These are phyloP conservation scores for Capniomyces stellatus DNA, from an alignment of 371 early-diverging fungal genomes.

Conservation along the genomic window DNA sequence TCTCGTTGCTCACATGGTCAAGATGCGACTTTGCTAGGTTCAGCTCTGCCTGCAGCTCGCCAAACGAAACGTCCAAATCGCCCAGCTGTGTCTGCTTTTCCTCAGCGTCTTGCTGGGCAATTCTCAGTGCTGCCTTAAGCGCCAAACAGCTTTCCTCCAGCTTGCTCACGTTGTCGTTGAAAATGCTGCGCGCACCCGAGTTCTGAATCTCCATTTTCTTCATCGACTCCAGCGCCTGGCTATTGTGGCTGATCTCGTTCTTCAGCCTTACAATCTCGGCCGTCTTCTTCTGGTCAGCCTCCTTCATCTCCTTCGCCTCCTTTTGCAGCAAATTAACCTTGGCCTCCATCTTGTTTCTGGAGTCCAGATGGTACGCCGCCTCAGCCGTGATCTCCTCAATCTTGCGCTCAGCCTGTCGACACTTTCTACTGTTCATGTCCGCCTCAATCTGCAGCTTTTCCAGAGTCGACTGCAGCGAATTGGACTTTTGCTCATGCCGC, in stretches of 20 bases:
- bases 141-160: constrained; percentile 62
- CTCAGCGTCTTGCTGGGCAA: constrained; percentile 56
- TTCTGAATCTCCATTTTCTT: constrained; percentile 10
- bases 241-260: constrained; percentile 17
- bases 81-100: constrained; percentile 45
- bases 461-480: constrained; percentile 39
- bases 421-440: constrained; percentile 35
- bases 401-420: constrained; percentile 43
- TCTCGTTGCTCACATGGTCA: neutral
- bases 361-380: constrained; percentile 27
- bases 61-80: constrained; percentile 36
- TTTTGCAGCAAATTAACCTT: constrained; percentile 42
- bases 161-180: constrained; percentile 46
- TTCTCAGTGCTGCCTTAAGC: constrained; percentile 43
- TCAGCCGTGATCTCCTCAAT: constrained; percentile 42
- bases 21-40: constrained; percentile 13
- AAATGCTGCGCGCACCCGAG: constrained; percentile 31
- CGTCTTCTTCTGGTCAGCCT: constrained; percentile 31
- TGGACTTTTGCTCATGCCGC: constrained; percentile 60
- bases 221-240: constrained; percentile 31
- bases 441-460: constrained; percentile 42
- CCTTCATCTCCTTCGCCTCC: constrained; percentile 32
- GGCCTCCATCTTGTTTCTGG: constrained; percentile 34
- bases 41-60: constrained; percentile 43
- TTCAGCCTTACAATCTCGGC: constrained; percentile 19